These are phyloP conservation scores for Triglochin maritima DNA, from an alignment of 106 monocot species.

Conservation along the genomic window DNA sequence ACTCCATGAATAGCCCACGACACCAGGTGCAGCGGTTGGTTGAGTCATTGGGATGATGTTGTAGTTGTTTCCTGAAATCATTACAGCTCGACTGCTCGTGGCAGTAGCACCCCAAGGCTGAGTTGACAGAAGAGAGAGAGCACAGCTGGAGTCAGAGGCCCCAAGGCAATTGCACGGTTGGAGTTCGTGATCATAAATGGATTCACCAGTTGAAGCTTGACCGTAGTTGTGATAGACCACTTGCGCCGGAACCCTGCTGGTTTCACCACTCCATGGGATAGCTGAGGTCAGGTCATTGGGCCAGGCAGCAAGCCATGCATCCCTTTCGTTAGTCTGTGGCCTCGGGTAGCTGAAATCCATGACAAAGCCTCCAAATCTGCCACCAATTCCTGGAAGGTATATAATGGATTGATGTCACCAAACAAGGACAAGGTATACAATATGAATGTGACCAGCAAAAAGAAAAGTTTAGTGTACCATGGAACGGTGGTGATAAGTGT, in stretches of 20 bases:
- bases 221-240: slow-evolving; percentile 8
- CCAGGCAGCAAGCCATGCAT: slow-evolving; percentile 30
- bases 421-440: not conserved
- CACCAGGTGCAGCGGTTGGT: slow-evolving; percentile 1
- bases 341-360: slow-evolving; percentile 71
- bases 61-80: slow-evolving; percentile 15
- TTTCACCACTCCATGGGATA: slow-evolving; percentile 30
- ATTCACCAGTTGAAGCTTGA: slow-evolving; percentile 12
- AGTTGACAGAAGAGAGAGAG: too few relatives aligned
- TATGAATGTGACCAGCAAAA: not conserved
- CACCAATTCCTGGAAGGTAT: slow-evolving; percentile 17
- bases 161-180: slow-evolving; percentile 33
- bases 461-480: slow-evolving; percentile 7
- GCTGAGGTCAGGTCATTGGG: slow-evolving; percentile 10
- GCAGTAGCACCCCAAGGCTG: slow-evolving; percentile 27
- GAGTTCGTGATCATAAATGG: slow-evolving; percentile 21
- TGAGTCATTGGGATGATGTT: slow-evolving; percentile 13
- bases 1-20: slow-evolving; percentile 13
- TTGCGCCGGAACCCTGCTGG: slow-evolving; percentile 9
- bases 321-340: slow-evolving; percentile 20
- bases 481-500: slow-evolving; percentile 17
- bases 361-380: slow-evolving; percentile 36
- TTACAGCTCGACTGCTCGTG: slow-evolving; percentile 13
- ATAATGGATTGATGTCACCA: not conserved
- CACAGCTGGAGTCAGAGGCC: slow-evolving; percentile 3